phyloP scores from a whole-genome alignment of 495 filamentous ascomycete species.

The Sabuloglossum arenarium region DNA sequence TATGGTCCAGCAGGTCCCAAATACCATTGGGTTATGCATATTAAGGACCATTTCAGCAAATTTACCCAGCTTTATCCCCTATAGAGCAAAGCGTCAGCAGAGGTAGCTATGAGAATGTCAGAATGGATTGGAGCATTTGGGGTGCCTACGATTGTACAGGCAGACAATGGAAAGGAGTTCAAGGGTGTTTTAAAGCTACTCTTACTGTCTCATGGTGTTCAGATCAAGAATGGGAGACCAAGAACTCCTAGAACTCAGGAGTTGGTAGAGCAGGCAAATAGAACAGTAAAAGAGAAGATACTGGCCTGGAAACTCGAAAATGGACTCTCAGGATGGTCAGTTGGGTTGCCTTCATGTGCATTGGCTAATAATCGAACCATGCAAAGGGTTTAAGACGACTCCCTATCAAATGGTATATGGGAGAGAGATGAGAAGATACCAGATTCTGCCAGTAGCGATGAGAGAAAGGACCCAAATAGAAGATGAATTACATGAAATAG shows the following conservation, averaged over 20 bases:
- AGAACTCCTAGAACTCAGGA: background rate
- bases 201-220: background rate
- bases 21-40: no score
- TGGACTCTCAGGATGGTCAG: background rate
- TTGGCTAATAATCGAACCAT: background rate
- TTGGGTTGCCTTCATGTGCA: background rate
- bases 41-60: background rate
- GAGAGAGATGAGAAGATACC: no score
- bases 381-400: no score
- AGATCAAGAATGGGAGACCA: background rate
- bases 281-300: background rate
- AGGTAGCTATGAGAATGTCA: background rate
- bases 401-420: no score
- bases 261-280: background rate
- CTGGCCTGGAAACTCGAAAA: background rate
- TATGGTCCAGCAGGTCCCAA: no score
- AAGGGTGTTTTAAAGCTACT: background rate
- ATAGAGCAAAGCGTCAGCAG: background rate
- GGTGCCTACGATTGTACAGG: no score
- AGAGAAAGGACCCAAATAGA: no score
- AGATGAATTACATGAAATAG: background rate
- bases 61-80: background rate
- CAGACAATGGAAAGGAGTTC: no score
- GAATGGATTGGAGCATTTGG: constrained; percentile 1
- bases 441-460: no score